These are phyloP conservation scores for Macaranga tanarius DNA, from an alignment of 441 rosid genomes.

Conservation along the genomic window DNA sequence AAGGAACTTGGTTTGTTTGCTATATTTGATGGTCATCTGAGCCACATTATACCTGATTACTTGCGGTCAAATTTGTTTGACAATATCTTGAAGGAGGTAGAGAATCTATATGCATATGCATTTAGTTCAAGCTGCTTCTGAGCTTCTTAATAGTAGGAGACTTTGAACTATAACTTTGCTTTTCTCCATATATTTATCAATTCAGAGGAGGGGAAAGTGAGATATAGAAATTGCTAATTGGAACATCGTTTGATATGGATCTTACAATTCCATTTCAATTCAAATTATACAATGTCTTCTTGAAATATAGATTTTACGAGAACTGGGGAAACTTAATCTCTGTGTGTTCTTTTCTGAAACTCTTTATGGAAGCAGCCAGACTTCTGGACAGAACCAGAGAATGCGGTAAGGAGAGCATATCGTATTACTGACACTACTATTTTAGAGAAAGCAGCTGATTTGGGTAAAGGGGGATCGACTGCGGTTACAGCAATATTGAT, in stretches of 20 bases:
- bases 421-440: conserved; percentile 55
- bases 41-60: conserved; percentile 78
- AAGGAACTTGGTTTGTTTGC: conserved; percentile 93
- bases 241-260: background rate
- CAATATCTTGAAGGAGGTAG: conserved; percentile 78
- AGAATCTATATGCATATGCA: background rate
- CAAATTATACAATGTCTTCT: background rate
- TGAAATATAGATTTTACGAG: background rate
- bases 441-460: conserved; percentile 60
- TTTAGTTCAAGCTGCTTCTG: background rate
- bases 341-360: background rate
- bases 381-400: conserved; percentile 73
- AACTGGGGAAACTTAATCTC: background rate
- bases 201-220: too few relatives aligned
- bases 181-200: too few relatives aligned
- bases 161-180: background rate
- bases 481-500: conserved; percentile 88
- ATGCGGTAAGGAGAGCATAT: conserved; percentile 72
- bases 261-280: background rate
- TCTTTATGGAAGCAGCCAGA: conserved; percentile 44
- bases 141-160: background rate
- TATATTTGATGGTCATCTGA: conserved; percentile 84
- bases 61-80: conserved; percentile 68
- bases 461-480: conserved; percentile 91
- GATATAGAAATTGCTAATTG: background rate